phyloP scores from a whole-genome alignment of 176 grass and related monocot genomes.

The Musa troglodytarum region DNA sequence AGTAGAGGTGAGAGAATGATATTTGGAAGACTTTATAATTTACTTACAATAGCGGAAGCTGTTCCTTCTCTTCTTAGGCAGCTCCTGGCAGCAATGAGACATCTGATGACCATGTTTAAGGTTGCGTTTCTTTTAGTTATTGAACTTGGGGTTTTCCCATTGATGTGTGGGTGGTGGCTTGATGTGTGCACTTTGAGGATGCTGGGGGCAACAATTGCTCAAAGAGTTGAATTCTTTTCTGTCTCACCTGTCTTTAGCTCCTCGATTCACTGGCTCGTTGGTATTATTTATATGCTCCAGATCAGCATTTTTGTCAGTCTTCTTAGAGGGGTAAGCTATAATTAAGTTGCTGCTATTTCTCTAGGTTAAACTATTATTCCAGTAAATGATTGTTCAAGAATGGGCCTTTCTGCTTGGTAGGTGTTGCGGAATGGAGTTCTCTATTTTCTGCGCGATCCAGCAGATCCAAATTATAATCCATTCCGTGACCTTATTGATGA shows the following conservation, averaged over 20 bases:
- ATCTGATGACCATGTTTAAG: conserved; percentile 96
- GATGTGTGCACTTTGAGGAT: conserved; percentile 98
- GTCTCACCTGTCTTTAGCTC: conserved; percentile 78
- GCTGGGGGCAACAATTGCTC: conserved; percentile 77
- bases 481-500: conserved; percentile 96
- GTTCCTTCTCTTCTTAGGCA: conserved; percentile 89
- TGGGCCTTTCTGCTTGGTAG: conserved; percentile 25
- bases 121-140: conserved; percentile 94
- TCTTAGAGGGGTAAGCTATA: conserved; percentile 79
- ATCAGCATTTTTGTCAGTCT: conserved; percentile 99
- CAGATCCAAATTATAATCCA: conserved; percentile 99
- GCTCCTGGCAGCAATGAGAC: conserved; percentile 75
- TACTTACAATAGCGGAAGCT: conserved; percentile 64
- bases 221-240: conserved; percentile 90
- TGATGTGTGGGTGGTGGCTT: conserved; percentile 99
- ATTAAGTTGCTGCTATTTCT: neutral
- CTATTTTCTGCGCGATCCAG: conserved; percentile 92
- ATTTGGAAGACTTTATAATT: conserved; percentile 77
- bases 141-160: conserved; percentile 92
- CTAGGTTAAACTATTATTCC: neutral
- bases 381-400: neutral
- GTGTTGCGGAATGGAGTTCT: conserved; percentile 89
- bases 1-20: conserved; percentile 66
- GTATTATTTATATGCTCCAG: conserved; percentile 98
- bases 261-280: conserved; percentile 93